Base-by-base conservation (phyloP, 192 early-diverging fungal species). In the Umbelopsis sp. region DNA sequence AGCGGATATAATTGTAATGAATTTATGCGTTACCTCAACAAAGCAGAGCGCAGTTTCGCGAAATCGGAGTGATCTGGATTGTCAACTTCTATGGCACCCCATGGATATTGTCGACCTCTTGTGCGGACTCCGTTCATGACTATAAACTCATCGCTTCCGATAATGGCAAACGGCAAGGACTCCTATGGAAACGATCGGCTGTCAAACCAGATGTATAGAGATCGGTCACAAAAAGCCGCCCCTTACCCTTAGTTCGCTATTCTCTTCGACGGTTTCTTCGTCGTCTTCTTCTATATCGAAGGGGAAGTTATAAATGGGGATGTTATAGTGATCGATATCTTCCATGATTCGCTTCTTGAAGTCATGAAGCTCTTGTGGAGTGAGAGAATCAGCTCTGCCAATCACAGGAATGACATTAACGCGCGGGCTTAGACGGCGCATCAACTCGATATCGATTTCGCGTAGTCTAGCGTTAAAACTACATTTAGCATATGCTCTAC, bases 251-350 rank as follows among this genome's bases (percentile, higher is more conserved):
- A 99, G 86, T 81, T 97, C 96, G 66, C 92, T 89, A 84, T 98
- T 99, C 84, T 99, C 97, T 80, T 99, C 98, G 49, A 94, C 88
- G 6, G 93, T 97, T 77, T 99, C 98, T 80, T 99, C 97, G 74
- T 98, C 98, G 76, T 97, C 97, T 71, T 97, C 96, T 69, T 99
- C 97, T 20, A 80, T 71, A 68, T 97, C 91, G 74, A 91, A 91
- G 45, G 98, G 98, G 84, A 99, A 99, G 84, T 93, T 94, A 84
- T 97, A 99, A 74, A 98, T 95, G 33, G 96, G 95, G 71, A 99
- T 98, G 64, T 91, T 89, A 82, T 96, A 95, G 76, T 93, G 86
- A 12, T 90, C 87, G 85, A 99, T 94, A 80, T 99, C 98, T 73
- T 97, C 91, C 95, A 98, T 98, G 66, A 98, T 86, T 45, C 91